A percentile compares a stretch with the other conserved stretches of the same genome.
These are phyloP conservation scores for Lentinus brumalis DNA, from an alignment of 768 basidiomycete genomes.

Conservation along the genomic window DNA sequence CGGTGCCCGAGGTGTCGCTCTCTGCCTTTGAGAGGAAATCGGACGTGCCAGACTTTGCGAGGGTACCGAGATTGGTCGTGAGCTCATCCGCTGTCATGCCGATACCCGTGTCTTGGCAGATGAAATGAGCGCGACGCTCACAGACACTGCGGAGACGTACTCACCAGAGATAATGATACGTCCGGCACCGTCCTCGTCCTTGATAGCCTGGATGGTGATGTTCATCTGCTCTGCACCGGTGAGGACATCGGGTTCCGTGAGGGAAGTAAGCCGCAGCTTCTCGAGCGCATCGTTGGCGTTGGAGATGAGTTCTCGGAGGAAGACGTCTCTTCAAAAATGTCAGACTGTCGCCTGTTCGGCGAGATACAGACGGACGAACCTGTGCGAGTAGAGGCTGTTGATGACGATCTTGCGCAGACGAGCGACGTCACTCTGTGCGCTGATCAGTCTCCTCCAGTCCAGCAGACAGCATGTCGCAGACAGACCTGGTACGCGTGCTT, in stretches of 20 bases:
- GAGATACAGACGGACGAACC: constrained; percentile 41
- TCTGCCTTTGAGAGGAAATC: constrained; percentile 90
- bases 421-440: constrained; percentile 82
- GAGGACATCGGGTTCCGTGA: constrained; percentile 76
- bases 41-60: constrained; percentile 94
- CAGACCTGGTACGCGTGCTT: constrained; percentile 75
- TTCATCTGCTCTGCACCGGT: constrained; percentile 76
- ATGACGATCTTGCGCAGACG: constrained; percentile 93
- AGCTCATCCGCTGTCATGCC: constrained; percentile 96
- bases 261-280: constrained; percentile 82
- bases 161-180: constrained; percentile 74
- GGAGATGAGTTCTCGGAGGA: constrained; percentile 88
- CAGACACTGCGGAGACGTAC: constrained; percentile 15
- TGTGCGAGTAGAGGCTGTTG: constrained; percentile 87
- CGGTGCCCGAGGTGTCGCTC: constrained; percentile 52
- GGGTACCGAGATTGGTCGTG: constrained; percentile 82
- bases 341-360: background rate
- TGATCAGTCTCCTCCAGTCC: too few species aligned
- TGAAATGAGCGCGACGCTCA: background rate
- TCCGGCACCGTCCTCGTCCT: constrained; percentile 68
- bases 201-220: constrained; percentile 82
- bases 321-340: constrained; percentile 60
- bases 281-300: constrained; percentile 98
- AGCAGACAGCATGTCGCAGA: constrained; percentile 7
- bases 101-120: constrained; percentile 80